Evolutionary conservation across 495 filamentous ascomycete genomes (phyloP), one percentile per base, ranked within the genome.

Genomic region (Cercophora sp.): DNA sequence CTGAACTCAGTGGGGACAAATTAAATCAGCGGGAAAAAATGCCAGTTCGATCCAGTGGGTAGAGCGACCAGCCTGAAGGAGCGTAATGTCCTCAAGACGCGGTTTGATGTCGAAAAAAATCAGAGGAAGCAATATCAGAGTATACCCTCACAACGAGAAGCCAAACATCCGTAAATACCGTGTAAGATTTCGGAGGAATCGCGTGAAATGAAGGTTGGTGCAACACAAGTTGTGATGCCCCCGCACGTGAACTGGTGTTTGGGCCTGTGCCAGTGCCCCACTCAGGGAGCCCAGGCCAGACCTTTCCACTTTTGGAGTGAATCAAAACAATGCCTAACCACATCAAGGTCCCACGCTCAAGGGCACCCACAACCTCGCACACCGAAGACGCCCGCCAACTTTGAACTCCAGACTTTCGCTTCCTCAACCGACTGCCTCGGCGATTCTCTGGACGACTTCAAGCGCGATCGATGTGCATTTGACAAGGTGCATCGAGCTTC

Each of bases 301-400:
- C 64, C 50, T 59, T 56, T 56, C 62, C 64, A 0, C n/a, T 61
- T 65, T 48, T 6, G 64, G 64, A 52, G 37, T 25, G 45, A 59
- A 63, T 65, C 62, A 67, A 67, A 65, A 65, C 62, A 67, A 65
- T 57, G 47, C 39, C 57, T 55, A 60, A 19, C 55, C 55, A 8
- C 24, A 47, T 52, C 15, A 39, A 57, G 49, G 36, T 52, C 46
- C 50, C 35, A 51, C 27, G 20, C 34, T 8, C 27, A 42, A 46
- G 56, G n/a, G 55, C 59, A 62, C 58, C 61, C 63, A 65, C 63
- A 65, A 60, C 55, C 51, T 54, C 27, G 22, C 55, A 48, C 22
- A 32, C 24, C 16, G 49, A 40, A 18, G 34, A 32, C 41, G 34
- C 52, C 31, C 51, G 52, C 50, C 47, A 48, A 48, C 49, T 56